Percentiles rank a stretch among this genome's conserved stretches.
phyloP scores from a whole-genome alignment of 352 stramenopile genomes.

The Phytopythium oedochilum region DNA sequence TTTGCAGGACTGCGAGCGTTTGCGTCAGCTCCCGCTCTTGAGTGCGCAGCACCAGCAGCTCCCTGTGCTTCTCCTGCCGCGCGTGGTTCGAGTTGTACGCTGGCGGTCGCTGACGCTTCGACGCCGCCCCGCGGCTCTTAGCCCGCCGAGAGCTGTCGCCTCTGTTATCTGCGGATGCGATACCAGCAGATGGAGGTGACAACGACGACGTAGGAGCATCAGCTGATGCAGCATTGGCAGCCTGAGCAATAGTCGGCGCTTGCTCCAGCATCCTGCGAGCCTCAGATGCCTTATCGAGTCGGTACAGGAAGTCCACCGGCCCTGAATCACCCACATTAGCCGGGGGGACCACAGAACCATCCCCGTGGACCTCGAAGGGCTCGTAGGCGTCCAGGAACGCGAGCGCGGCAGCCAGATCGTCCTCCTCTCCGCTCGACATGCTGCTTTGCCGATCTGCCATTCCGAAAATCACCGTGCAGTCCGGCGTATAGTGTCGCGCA shows the following conservation, averaged over 20 bases:
- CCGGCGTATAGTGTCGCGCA: background rate
- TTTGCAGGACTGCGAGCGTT: background rate
- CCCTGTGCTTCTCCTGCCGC: conserved; percentile 14
- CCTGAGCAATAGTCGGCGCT: background rate
- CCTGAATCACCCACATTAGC: too few relatives aligned
- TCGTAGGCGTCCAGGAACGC: background rate
- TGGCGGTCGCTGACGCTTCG: background rate
- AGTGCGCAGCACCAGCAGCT: conserved; percentile 11
- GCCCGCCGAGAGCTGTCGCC: background rate
- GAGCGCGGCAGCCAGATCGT: background rate
- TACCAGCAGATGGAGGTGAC: too few relatives aligned
- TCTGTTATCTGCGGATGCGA: too few relatives aligned
- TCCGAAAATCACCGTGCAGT: too few relatives aligned
- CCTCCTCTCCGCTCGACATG: background rate
- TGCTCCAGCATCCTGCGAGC: background rate
- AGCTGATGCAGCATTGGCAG: background rate
- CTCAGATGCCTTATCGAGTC: background rate
- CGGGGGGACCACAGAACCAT: too few relatives aligned
- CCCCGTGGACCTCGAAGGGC: background rate
- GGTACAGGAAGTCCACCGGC: background rate
- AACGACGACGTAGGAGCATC: too few relatives aligned
- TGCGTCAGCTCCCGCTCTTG: conserved; percentile 7
- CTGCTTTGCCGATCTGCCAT: too few relatives aligned
- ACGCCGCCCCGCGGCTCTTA: background rate
- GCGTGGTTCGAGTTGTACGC: conserved; percentile 10